These are phyloP conservation scores for Phycomyces nitens DNA, from an alignment of 192 early-diverging fungal species.

Conservation along the genomic window DNA sequence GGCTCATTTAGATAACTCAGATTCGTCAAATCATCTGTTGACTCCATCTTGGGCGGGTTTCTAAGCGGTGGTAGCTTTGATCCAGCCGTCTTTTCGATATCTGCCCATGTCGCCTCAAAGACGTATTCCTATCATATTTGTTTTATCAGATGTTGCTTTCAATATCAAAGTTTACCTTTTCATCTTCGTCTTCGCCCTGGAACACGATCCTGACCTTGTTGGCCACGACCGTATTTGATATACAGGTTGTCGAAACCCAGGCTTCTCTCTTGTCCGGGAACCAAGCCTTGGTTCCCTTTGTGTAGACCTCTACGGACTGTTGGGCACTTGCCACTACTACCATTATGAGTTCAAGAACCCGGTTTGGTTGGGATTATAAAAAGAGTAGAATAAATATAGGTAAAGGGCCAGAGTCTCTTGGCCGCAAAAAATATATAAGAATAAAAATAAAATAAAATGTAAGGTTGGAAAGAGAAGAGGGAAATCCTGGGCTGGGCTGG, in stretches of 20 bases:
- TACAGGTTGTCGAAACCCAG: slow-evolving; percentile 72
- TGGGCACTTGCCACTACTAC: slow-evolving; percentile 13
- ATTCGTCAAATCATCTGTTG: slow-evolving; percentile 87
- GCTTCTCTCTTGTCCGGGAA: slow-evolving; percentile 81
- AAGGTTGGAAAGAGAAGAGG: too few relatives aligned
- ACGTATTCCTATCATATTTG: slow-evolving; percentile 52
- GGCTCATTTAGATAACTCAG: slow-evolving; percentile 95
- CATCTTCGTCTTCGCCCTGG: slow-evolving; percentile 44
- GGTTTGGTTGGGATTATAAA: not conserved
- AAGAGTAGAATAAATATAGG: not conserved
- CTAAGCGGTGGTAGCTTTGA: slow-evolving; percentile 85
- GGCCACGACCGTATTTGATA: slow-evolving; percentile 48
- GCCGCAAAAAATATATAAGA: too few relatives aligned
- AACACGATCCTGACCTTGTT: slow-evolving; percentile 56
- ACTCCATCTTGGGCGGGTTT: slow-evolving; percentile 88
- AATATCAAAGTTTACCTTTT: slow-evolving; percentile 7
- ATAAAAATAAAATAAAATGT: too few relatives aligned
- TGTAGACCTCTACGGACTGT: slow-evolving; percentile 61
- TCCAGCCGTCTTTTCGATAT: slow-evolving; percentile 64
- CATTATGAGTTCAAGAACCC: slow-evolving; percentile 2
- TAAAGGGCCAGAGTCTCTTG: too few relatives aligned
- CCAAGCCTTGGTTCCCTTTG: slow-evolving; percentile 79
- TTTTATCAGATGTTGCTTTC: not conserved
- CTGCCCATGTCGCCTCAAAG: slow-evolving; percentile 68
- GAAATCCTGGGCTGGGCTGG: too few relatives aligned